phyloP scores from a whole-genome alignment of 257 asterid genomes.

The Cinchona pubescens region DNA sequence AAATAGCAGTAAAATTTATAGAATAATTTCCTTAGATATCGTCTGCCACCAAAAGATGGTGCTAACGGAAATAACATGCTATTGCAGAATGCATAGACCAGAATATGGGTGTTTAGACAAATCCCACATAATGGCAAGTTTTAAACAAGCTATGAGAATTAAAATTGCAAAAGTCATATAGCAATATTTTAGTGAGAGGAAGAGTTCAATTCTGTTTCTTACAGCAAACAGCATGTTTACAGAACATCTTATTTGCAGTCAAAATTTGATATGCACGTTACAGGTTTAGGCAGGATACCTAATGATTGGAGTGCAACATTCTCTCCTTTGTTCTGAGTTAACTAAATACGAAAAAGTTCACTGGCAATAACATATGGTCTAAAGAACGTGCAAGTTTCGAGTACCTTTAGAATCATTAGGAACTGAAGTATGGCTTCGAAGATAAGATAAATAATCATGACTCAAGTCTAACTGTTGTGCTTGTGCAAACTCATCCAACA shows the following conservation, averaged over 20 bases:
- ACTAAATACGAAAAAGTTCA: neutral
- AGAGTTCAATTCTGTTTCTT: neutral
- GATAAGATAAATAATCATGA: slow-evolving; percentile 45
- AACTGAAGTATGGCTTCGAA: slow-evolving; percentile 30
- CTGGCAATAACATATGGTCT: neutral
- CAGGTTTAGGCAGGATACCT: slow-evolving; percentile 1
- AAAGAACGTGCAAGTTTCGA: neutral
- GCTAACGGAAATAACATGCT: neutral
- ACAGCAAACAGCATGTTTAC: neutral
- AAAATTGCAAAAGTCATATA: neutral
- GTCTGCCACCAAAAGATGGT: neutral
- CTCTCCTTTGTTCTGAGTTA: neutral
- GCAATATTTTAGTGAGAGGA: neutral
- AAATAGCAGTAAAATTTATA: neutral
- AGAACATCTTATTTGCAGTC: neutral
- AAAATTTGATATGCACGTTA: neutral
- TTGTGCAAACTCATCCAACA: slow-evolving; percentile 53
- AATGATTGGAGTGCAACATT: neutral
- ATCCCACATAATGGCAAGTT: neutral
- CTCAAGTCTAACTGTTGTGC: slow-evolving; percentile 34
- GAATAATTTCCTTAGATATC: neutral
- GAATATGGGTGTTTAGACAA: neutral
- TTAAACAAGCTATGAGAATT: neutral
- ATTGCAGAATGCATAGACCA: neutral
- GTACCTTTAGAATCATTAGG: slow-evolving; percentile 46